Evolutionary conservation across 306 rosid species (phyloP), one percentile per base, ranked within the genome.

Genomic region (Cucumis cinereus): DNA sequence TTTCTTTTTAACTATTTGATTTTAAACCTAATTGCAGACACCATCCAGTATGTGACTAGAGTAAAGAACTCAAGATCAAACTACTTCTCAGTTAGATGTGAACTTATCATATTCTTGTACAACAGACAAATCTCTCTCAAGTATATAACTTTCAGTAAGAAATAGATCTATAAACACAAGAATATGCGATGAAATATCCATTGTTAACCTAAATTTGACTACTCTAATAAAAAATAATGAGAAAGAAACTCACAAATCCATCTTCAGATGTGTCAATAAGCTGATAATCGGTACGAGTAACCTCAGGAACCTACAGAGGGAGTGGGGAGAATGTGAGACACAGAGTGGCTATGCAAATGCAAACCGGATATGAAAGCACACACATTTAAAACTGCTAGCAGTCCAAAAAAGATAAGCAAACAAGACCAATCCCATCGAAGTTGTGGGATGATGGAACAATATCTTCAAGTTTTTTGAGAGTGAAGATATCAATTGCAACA

Each of bases 371-470:
- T 20, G 19, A 6, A 55, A 19, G 17, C 50, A 4, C 33, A 74
- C 12, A 45, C 14, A 45, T 20, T 4, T 2, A 50, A 16, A 50
- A 50, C 20, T 16, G 40, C 12, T 26, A 53, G 63, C 40, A 26
- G 30, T 3, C 0, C 4, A 50, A 68, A 69, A 67, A 45, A 13
- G 9, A 22, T 43, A 14, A 49, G 41, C n/a, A 43, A 43, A 70
- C 15, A 19, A 70, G 75, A 72, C 13, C 10, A 20, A 22, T 84
- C 80, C 89, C 97, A 83, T 91, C 97, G 85, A 92, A 89, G 71
- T 91, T 91, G 79, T 91, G 97, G 62, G 97, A 91, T 28, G 97
- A 89, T 15, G 97, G 97, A 75, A 91, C 97, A 78, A 91, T 91
- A 85, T 91, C 97, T 74, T 91, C 97, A 26, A 91, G 92, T 83